These are phyloP conservation scores for Paecilomyces sp. DNA, from an alignment of 2,329 filamentous ascomycete genomes.

Conservation along the genomic window DNA sequence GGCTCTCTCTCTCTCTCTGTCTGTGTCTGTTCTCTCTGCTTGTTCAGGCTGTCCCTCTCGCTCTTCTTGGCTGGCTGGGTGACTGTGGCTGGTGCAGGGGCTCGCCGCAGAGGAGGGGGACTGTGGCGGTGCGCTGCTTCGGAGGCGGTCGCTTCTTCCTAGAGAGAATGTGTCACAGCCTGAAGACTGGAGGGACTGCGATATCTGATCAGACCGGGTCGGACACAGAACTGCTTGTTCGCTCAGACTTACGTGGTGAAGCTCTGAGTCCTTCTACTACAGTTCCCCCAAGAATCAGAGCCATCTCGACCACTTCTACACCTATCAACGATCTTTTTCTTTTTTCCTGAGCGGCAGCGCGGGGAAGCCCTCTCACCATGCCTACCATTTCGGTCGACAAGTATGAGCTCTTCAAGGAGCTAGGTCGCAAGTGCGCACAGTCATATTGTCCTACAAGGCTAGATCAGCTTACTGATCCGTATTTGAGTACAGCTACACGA, in stretches of 20 bases:
- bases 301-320: neutral
- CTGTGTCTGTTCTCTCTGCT: no score
- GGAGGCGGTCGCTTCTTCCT: neutral
- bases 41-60: no score
- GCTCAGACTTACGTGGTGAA: neutral
- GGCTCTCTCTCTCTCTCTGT: neutral
- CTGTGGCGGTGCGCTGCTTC: slow-evolving; percentile 1
- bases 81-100: slow-evolving; percentile 21
- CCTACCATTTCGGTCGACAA: slow-evolving; percentile 97
- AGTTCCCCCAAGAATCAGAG: neutral
- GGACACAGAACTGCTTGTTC: neutral
- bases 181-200: neutral
- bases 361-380: slow-evolving; percentile 52
- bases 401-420: slow-evolving; percentile 85
- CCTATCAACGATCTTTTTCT: neutral
- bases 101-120: slow-evolving; percentile 4
- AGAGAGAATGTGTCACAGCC: neutral
- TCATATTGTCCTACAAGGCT: neutral
- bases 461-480: slow-evolving; percentile 3
- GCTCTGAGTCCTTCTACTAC: neutral
- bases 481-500: slow-evolving; percentile 60
- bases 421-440: slow-evolving; percentile 69
- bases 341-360: slow-evolving; percentile 7
- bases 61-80: neutral
- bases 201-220: neutral